Conservation (phyloP, 441 rosid genomes). For the Erodium moschatum region DNA sequence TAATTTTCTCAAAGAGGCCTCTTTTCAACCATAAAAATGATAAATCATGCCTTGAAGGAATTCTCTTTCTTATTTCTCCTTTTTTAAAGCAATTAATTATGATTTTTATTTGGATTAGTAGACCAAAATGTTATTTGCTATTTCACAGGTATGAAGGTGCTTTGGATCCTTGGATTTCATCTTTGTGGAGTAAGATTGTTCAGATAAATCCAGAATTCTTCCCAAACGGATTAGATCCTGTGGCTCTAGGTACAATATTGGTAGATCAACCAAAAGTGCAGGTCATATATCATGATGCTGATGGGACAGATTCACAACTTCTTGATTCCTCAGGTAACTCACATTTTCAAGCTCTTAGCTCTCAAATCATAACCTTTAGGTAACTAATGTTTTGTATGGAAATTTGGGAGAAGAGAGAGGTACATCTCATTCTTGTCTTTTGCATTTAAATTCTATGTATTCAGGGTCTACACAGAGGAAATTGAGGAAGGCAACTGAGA, state of each 20-base stretch:
- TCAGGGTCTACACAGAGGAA: not conserved
- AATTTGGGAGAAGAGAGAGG: not conserved
- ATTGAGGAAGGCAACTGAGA: not conserved
- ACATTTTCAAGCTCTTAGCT: not conserved
- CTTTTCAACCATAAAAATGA: too few species aligned
- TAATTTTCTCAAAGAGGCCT: too few species aligned
- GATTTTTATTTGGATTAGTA: too few species aligned
- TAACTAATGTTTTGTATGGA: not conserved
- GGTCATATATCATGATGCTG: constrained; percentile 38
- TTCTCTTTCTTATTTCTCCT: too few species aligned
- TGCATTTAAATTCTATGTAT: not conserved
- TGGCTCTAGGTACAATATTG: constrained; percentile 34
- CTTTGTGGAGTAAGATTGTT: constrained; percentile 59
- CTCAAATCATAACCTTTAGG: constrained; percentile 1
- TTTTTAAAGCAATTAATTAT: too few species aligned
- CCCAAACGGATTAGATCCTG: constrained; percentile 57
- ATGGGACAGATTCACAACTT: constrained; percentile 22
- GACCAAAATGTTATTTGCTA: constrained; percentile 7
- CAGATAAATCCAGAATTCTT: constrained; percentile 49
- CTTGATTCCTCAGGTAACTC: constrained; percentile 41
- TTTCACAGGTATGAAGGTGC: constrained; percentile 73
- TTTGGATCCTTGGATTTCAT: constrained; percentile 86
- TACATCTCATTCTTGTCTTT: not conserved
- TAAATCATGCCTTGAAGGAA: too few species aligned
- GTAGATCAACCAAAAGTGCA: constrained; percentile 57